Conservation (phyloP, 768 basidiomycete genomes). For the Sporobolomyces pararoseus region DNA sequence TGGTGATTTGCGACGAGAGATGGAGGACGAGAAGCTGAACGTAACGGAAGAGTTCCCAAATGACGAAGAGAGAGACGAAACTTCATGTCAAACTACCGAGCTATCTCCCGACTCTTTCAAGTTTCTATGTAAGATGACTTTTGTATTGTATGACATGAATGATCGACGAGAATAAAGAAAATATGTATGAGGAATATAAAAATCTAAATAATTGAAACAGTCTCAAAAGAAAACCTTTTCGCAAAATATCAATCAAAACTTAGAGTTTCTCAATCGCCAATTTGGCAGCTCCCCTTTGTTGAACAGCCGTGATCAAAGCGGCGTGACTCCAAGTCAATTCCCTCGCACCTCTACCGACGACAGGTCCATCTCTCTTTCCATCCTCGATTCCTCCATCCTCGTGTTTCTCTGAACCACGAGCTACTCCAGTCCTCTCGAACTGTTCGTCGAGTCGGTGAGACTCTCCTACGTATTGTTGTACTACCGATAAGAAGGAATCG, state of each 20-base stretch:
- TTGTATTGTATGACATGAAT: no score
- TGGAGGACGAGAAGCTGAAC: no score
- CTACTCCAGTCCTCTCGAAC: conserved; percentile 12
- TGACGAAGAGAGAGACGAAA: no score
- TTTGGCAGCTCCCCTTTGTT: conserved; percentile 14
- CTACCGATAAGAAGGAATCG: conserved; percentile 32
- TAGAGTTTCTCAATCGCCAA: neutral
- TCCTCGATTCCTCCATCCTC: conserved; percentile 24
- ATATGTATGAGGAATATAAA: neutral
- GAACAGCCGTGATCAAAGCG: conserved; percentile 20
- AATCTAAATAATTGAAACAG: no score
- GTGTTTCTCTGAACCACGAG: conserved; percentile 9
- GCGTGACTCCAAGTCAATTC: conserved; percentile 41
- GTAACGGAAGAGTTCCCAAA: no score
- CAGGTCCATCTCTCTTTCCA: conserved; percentile 22
- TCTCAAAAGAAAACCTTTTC: no score
- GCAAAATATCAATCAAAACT: no score
- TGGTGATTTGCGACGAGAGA: no score
- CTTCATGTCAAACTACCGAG: no score
- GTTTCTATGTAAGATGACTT: no score
- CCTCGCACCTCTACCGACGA: conserved; percentile 31
- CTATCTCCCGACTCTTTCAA: no score
- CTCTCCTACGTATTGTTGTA: conserved; percentile 28
- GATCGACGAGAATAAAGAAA: no score
- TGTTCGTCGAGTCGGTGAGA: conserved; percentile 24